phyloP scores from a whole-genome alignment of 805 yeast species.

The Starmera pachycereana region DNA sequence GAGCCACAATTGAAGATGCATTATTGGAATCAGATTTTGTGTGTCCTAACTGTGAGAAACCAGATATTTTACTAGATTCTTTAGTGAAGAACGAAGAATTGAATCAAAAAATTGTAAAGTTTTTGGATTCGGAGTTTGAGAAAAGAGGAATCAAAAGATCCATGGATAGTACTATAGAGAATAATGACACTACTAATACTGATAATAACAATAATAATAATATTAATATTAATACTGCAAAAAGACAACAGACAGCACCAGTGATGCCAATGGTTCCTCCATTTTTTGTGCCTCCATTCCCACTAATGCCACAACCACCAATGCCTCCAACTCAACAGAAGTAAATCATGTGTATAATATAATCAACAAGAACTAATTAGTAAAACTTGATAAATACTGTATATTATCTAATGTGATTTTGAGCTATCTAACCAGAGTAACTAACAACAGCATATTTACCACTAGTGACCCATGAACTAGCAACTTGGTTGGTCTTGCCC shows the following conservation, averaged over 20 bases:
- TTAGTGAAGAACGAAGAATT: conserved; percentile 52
- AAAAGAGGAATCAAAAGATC: conserved; percentile 21
- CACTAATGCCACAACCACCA: conserved; percentile 26
- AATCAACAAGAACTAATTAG: neutral
- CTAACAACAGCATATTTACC: conserved; percentile 94
- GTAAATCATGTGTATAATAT: neutral
- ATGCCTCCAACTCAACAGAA: conserved; percentile 10
- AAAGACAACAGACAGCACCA: neutral
- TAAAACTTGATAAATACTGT: neutral
- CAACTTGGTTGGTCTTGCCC: conserved; percentile 50
- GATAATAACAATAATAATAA: too few species aligned
- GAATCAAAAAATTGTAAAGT: conserved; percentile 43
- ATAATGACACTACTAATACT: conserved; percentile 5
- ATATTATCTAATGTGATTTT: neutral
- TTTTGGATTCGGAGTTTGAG: conserved; percentile 27
- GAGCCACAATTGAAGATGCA: conserved; percentile 50
- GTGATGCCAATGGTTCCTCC: conserved; percentile 18
- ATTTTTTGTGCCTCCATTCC: conserved; percentile 24
- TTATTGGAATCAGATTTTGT: conserved; percentile 76
- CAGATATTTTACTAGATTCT: conserved; percentile 69
- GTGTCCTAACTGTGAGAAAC: conserved; percentile 78
- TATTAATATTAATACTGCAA: too few species aligned
- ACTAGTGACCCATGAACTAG: conserved; percentile 73
- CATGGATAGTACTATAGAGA: conserved; percentile 1
- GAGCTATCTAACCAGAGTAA: conserved; percentile 31